Percentiles rank a stretch among this genome's conserved stretches.
Conservation (phyloP, 2,329 filamentous ascomycete species). For the Decorospora gaudefroyi region DNA sequence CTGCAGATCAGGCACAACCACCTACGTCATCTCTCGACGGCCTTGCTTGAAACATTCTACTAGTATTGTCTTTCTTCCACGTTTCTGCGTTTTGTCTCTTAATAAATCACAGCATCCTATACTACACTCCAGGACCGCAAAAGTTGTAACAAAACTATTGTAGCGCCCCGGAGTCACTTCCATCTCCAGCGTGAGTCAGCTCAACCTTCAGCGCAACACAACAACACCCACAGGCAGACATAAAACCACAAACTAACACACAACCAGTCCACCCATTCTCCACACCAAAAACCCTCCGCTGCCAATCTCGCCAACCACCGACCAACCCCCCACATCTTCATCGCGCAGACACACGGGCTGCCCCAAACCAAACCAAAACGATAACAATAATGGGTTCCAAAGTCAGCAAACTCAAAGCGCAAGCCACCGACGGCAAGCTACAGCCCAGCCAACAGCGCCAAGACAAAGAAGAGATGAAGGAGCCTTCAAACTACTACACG, state of each 20-base stretch:
- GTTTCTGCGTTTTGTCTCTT: background rate
- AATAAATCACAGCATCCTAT: conserved; percentile 1
- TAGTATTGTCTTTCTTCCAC: conserved; percentile 9
- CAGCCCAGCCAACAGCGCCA: conserved; percentile 30
- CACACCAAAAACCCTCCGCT: conserved; percentile 13
- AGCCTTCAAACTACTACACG: conserved; percentile 42
- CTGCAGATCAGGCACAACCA: conserved; percentile 21
- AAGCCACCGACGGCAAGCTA: conserved; percentile 26
- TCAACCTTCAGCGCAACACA: background rate
- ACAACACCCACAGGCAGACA: background rate
- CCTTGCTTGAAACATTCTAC: conserved; percentile 17
- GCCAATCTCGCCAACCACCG: background rate
- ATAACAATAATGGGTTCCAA: conserved; percentile 39
- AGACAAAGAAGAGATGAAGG: conserved; percentile 45
- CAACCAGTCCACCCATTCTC: conserved; percentile 27
- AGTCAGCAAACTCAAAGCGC: conserved; percentile 27
- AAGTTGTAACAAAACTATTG: conserved; percentile 1
- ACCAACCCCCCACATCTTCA: background rate
- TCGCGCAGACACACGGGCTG: background rate
- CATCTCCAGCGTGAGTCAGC: conserved; percentile 24
- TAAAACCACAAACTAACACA: background rate
- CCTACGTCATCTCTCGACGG: conserved; percentile 31
- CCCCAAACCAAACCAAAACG: background rate
- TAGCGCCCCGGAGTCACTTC: conserved; percentile 17
- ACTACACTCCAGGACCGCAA: conserved; percentile 12